Conservation (phyloP, 371 early-diverging fungal species). For the Phascolomyces articulosus region DNA sequence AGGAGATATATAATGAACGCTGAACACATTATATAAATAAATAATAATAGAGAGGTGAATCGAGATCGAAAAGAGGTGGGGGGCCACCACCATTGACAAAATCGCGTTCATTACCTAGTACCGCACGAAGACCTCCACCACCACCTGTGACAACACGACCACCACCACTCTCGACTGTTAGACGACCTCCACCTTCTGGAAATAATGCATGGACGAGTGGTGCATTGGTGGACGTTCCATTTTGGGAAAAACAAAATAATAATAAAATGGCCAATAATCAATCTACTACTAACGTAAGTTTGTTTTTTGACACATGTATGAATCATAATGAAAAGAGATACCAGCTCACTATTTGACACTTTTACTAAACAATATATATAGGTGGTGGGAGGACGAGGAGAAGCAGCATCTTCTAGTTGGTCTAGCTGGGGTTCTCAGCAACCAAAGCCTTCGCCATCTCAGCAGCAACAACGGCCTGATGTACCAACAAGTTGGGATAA, state of each 20-base stretch:
- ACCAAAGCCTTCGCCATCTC: not conserved
- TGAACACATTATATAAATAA: not conserved
- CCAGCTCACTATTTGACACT: too few species aligned
- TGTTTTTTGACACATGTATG: too few species aligned
- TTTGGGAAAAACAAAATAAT: slow-evolving; percentile 15
- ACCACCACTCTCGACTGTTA: not conserved
- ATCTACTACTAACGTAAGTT: not conserved
- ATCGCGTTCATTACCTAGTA: not conserved
- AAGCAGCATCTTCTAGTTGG: not conserved
- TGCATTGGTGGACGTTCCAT: slow-evolving; percentile 15
- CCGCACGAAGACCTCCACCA: not conserved
- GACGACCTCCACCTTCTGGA: slow-evolving; percentile 13
- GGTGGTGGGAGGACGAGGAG: not conserved
- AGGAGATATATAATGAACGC: not conserved
- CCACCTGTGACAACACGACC: not conserved
- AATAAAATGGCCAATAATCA: not conserved
- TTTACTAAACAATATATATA: too few species aligned
- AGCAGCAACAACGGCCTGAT: not conserved
- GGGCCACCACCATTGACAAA: not conserved
- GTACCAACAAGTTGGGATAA: not conserved
- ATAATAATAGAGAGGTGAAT: not conserved
- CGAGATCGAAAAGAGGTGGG: not conserved
- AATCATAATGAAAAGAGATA: too few species aligned
- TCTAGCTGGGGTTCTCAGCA: not conserved
- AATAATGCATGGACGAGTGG: slow-evolving; percentile 18